Base-by-base conservation (phyloP, 108 stramenopile genomes). In the Mayamaea pseudoterrestris region DNA sequence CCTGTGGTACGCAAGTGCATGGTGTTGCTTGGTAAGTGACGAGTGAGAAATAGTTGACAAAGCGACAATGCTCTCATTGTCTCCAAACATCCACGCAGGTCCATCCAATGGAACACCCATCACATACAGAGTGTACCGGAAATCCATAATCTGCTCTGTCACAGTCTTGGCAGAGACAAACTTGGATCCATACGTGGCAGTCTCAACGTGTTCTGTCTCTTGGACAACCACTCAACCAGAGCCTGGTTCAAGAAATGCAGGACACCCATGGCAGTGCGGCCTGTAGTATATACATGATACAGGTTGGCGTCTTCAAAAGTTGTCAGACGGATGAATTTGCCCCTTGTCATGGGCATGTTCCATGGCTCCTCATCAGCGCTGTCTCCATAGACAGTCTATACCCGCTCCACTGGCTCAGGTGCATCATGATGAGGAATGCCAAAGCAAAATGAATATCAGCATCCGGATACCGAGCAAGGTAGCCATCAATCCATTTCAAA, bases 121-220 rank as follows among this genome's bases (percentile, higher is more conserved):
- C 40, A 50, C 55, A 30, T 55, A 13, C 11, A 63, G 48, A 5
- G 61, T 49, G n/a, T 8, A 44, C 4, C 21, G 17, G 1, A 60
- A 36, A 3, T 39, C 35, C 1, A 60, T 35, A 30, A 69, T 30
- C 9, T 43, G 31, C 16, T 76, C 66, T 0, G 60, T 49, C 11
- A 52, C 48, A 28, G 30, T 60, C 29, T 28, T 3, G 11, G 45
- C 30, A 9, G 58, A 48, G 34, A 5, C 12, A 30, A 62, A 49
- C 36, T 64, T 56, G 7, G 55, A 57, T 0, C 68, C 60, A 43
- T 44, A 74, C 2, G 60, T 66, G 7, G 49, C 34, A 12, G 57
- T 58, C 41, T 56, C 6, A 59, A 48, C 2, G 44, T 47, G 40
- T 2, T 3, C 30, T 51, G 50, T 6, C 16, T 6, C 14, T 51